Conservation (phyloP, 345 rosid genomes). For the Limnanthes douglasii region DNA sequence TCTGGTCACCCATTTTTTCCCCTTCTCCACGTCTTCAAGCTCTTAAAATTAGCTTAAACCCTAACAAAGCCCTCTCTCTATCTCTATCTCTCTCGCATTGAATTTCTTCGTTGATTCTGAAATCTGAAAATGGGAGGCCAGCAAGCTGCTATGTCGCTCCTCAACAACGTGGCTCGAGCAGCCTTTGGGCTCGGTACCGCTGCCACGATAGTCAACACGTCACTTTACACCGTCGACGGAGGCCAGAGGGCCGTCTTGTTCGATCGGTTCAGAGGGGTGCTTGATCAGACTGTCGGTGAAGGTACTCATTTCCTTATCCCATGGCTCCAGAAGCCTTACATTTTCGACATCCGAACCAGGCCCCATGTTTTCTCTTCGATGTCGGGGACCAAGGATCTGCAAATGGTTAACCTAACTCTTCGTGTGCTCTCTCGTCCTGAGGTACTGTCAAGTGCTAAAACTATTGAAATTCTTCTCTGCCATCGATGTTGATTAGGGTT, state of each 20-base stretch:
- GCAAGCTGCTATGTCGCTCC: conserved; percentile 64
- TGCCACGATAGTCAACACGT: conserved; percentile 38
- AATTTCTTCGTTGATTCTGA: background rate
- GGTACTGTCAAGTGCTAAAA: too few species aligned
- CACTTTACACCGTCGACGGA: conserved; percentile 97
- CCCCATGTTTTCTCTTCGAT: conserved; percentile 94
- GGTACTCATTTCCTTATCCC: conserved; percentile 93
- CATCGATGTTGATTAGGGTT: too few species aligned
- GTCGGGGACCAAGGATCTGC: conserved; percentile 97
- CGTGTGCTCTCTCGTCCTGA: conserved; percentile 93
- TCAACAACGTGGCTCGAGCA: conserved; percentile 48
- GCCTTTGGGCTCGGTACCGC: conserved; percentile 82
- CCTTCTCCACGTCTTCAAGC: too few species aligned
- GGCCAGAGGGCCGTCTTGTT: conserved; percentile 92
- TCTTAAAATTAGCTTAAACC: too few species aligned
- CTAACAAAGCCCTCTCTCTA: conserved; percentile 13
- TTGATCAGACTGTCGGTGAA: conserved; percentile 70
- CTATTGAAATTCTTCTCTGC: too few species aligned
- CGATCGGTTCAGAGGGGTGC: conserved; percentile 82
- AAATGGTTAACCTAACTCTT: conserved; percentile 97
- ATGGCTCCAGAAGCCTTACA: conserved; percentile 73
- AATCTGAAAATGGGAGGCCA: conserved; percentile 50
- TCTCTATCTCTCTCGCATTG: background rate
- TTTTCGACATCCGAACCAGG: conserved; percentile 74
- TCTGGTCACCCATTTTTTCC: too few species aligned